Evolutionary conservation across 495 filamentous ascomycete genomes (phyloP).

Genomic region (Neurospora hispaniola): DNA sequence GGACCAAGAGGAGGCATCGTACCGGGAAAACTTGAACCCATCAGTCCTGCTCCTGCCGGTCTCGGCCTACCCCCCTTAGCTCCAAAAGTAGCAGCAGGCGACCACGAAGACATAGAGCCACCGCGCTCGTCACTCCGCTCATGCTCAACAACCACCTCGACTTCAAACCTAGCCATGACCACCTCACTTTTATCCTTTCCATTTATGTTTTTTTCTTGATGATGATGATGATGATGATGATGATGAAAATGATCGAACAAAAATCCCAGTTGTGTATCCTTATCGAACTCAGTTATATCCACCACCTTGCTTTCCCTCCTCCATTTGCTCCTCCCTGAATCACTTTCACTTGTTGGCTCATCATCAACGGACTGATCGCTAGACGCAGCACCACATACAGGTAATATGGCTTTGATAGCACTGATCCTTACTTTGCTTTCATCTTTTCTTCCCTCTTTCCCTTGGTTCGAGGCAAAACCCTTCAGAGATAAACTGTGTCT

Average conservation of each 20-base stretch:
- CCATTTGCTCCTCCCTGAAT: not conserved
- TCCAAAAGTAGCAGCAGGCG: not conserved
- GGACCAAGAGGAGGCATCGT: too few relatives aligned
- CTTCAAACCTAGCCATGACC: constrained; percentile 22
- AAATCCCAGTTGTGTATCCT: not conserved
- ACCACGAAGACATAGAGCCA: not conserved
- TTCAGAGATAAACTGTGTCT: too few relatives aligned
- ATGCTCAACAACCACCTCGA: constrained; percentile 13
- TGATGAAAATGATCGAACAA: not conserved
- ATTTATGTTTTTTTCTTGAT: not conserved
- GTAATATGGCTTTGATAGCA: not conserved
- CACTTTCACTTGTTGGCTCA: not conserved
- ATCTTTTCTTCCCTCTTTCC: not conserved
- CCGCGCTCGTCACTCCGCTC: not conserved
- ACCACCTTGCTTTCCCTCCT: not conserved
- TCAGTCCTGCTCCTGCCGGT: too few relatives aligned
- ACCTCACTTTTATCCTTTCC: not conserved
- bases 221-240: too few relatives aligned
- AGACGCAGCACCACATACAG: not conserved
- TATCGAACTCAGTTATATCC: not conserved
- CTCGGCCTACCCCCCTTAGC: not conserved
- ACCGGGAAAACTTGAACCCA: not conserved
- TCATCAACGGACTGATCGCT: too few relatives aligned
- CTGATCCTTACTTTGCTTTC: not conserved
- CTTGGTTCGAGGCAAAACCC: too few relatives aligned